Percentiles rank a stretch among this genome's conserved stretches.
Evolutionary conservation across 495 filamentous ascomycete genomes (phyloP).

Genomic region (Physcia stellaris): DNA sequence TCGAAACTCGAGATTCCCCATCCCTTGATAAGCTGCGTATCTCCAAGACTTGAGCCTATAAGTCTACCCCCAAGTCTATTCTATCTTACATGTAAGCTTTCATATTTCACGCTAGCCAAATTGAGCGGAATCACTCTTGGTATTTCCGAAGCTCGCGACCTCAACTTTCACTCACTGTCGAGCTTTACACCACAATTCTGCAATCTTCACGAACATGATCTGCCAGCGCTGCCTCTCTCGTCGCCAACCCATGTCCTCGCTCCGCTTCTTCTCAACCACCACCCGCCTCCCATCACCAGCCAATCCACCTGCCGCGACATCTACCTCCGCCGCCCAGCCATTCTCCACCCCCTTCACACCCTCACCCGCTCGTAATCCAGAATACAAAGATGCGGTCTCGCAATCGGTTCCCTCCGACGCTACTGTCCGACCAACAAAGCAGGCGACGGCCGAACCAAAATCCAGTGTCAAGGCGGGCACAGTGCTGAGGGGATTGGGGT

Average conservation of each 20-base stretch:
- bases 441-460: slow-evolving; percentile 8
- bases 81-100: not conserved
- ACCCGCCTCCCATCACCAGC: slow-evolving; percentile 20
- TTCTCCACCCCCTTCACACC: slow-evolving; percentile 36
- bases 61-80: not conserved
- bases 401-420: slow-evolving; percentile 21
- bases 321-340: slow-evolving; percentile 36
- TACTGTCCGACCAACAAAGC: slow-evolving; percentile 24
- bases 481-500: slow-evolving; percentile 66
- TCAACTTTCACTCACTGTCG: not conserved
- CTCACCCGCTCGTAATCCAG: slow-evolving; percentile 18
- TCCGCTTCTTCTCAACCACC: slow-evolving; percentile 20
- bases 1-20: no score
- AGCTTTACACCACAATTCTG: not conserved
- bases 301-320: slow-evolving; percentile 30
- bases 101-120: not conserved
- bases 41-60: not conserved
- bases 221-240: slow-evolving; percentile 34
- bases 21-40: no score
- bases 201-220: slow-evolving; percentile 23
- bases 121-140: not conserved
- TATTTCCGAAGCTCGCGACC: not conserved
- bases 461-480: slow-evolving; percentile 57
- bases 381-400: no score
- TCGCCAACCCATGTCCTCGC: slow-evolving; percentile 25